phyloP scores from a whole-genome alignment of 2,329 filamentous ascomycete genomes.

The Penicillium decumbens region DNA sequence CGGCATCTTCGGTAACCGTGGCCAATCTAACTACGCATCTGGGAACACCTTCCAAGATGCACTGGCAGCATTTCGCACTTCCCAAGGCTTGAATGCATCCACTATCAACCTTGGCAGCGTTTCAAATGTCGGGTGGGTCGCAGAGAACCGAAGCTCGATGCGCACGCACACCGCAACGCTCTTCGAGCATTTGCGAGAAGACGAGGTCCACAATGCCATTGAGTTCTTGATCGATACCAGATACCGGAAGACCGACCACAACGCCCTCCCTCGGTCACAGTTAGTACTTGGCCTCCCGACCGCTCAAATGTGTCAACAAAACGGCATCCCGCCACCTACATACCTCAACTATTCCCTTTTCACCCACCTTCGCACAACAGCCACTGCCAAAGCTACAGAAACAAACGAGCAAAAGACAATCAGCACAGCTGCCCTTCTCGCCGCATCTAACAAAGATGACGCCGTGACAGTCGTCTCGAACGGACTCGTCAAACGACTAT shows the following conservation, averaged over 20 bases:
- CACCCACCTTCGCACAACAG: constrained; percentile 11
- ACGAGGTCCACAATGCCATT: constrained; percentile 21
- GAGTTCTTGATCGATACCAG: constrained; percentile 17
- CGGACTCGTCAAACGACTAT: constrained; percentile 16
- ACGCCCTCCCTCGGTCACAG: constrained; percentile 5
- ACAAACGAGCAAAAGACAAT: constrained; percentile 3
- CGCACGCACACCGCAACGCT: constrained; percentile 10
- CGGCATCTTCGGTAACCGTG: constrained; percentile 44
- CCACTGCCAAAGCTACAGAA: not conserved
- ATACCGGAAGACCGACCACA: not conserved
- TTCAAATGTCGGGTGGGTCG: constrained; percentile 32
- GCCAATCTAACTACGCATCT: constrained; percentile 45
- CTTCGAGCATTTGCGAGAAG: constrained; percentile 22
- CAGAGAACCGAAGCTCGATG: constrained; percentile 23
- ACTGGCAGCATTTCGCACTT: constrained; percentile 28
- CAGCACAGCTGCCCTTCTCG: constrained; percentile 8
- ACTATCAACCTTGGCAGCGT: constrained; percentile 31
- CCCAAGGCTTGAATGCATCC: constrained; percentile 16
- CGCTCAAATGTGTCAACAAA: constrained; percentile 16
- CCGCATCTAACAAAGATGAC: not conserved
- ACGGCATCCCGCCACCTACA: constrained; percentile 17
- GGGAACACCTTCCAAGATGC: constrained; percentile 40
- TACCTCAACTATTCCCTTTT: constrained; percentile 29
- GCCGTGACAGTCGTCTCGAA: constrained; percentile 12
- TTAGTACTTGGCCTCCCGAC: constrained; percentile 19